Base-by-base conservation (phyloP, 2,329 filamentous ascomycete genomes). In the Trichophyton verrucosum region DNA sequence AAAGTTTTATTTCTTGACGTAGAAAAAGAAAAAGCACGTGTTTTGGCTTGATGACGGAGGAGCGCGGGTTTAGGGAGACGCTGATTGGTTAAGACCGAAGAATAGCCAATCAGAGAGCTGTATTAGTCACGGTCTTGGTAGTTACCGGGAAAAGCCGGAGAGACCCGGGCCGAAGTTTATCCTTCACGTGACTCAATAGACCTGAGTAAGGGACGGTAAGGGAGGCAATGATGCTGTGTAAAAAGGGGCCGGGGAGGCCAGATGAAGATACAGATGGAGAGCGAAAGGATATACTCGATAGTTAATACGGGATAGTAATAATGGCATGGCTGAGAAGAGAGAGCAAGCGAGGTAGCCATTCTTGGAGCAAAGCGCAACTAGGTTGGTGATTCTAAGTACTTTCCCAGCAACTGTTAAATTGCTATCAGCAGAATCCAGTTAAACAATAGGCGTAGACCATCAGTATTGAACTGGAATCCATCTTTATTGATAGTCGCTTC, bases 51-150 rank as follows among this genome's bases (percentile, higher is more conserved):
- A 55, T 55, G 51, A 55, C 56, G 56, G 36, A 46, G 13, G 13
- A 58, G 11, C 33, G 20, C 33, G 11, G 56, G 36, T 46, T 58
- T 62, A 6, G 2, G 13, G 9, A 42, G 7, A 8, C 33, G 51
- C 59, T 61, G 59, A 62, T 62, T 61, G 61, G 61, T 33, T 49
- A 22, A 49, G 3, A 17, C 15, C 1, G 0, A 1, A 2, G 1
- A 1, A 13, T 3, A 42, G 53, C 61, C 61, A 62, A 62, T 62
- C 47, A 62, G 15, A n/a, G 49, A 8, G 36, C 38, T 20, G n/a
- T 24, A 24, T 62, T 24, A 56, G 59, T 47, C 53, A 61, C 2
- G 2, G 1, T 0, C 24, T 51, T 36, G 27, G 20, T 22, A 15
- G 20, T 9, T 5, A 2, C 30, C 44, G 59, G 59, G 44, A 60